These are phyloP conservation scores for Leccinum sublutescens DNA, from an alignment of 768 basidiomycete genomes.

Conservation along the genomic window DNA sequence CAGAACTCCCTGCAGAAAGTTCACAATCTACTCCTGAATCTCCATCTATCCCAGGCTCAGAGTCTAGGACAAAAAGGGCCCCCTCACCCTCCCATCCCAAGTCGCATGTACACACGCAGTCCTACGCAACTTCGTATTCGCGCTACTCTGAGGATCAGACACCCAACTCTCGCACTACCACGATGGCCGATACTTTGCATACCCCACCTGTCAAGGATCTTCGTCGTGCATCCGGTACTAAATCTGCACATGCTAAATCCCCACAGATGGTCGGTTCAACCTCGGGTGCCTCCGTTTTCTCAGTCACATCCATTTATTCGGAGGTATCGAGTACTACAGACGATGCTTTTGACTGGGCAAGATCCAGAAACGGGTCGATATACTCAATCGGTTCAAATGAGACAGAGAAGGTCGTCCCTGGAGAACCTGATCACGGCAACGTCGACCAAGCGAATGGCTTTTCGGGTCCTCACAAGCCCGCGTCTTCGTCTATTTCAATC, in stretches of 20 bases:
- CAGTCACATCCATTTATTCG: conserved; percentile 25
- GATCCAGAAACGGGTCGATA: conserved; percentile 17
- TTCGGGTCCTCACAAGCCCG: not conserved
- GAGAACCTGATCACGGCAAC: conserved; percentile 10
- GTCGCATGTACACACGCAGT: conserved; percentile 15
- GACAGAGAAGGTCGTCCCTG: conserved; percentile 20
- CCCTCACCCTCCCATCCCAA: conserved; percentile 17
- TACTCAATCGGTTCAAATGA: conserved; percentile 8
- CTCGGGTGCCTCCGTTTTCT: conserved; percentile 29
- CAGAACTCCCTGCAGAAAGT: conserved; percentile 2
- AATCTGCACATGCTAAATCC: conserved; percentile 19
- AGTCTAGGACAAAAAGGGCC: conserved; percentile 16
- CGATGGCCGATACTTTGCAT: conserved; percentile 1
- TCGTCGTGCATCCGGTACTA: not conserved
- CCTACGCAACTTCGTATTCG: conserved; percentile 18
- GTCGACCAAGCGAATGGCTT: conserved; percentile 4
- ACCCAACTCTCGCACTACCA: conserved; percentile 4
- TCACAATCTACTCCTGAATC: conserved; percentile 17
- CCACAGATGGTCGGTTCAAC: conserved; percentile 22
- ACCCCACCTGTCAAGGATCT: not conserved
- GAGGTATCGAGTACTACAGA: conserved; percentile 24
- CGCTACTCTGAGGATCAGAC: conserved; percentile 16
- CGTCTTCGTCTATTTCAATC: conserved; percentile 2
- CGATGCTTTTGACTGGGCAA: not conserved
- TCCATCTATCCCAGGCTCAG: conserved; percentile 17